Conservation (phyloP, 2,329 filamentous ascomycete genomes). For the Aspergillus aculeatinus region DNA sequence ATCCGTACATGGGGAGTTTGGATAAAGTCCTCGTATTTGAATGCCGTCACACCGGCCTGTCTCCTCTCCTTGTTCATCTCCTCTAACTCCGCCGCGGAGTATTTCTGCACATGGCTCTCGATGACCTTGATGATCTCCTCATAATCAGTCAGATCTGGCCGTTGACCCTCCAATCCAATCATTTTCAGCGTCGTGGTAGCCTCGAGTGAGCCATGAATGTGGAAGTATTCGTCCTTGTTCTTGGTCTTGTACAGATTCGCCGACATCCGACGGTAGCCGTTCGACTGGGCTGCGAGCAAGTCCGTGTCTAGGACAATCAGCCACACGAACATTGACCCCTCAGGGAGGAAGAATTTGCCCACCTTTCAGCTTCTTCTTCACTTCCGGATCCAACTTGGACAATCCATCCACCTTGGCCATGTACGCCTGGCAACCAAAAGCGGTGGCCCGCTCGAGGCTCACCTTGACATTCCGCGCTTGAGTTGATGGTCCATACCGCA, state of each 20-base stretch:
- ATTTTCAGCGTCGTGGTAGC: constrained; percentile 68
- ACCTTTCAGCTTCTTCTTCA: constrained; percentile 42
- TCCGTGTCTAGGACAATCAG: constrained; percentile 62
- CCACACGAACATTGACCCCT: not conserved
- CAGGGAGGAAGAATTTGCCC: not conserved
- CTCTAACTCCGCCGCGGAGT: constrained; percentile 58
- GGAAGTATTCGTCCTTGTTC: constrained; percentile 66
- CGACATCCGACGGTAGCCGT: constrained; percentile 68
- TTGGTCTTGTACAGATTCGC: constrained; percentile 71
- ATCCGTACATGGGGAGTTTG: constrained; percentile 54
- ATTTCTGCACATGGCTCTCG: constrained; percentile 58
- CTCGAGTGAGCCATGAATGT: constrained; percentile 73
- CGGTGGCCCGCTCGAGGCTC: constrained; percentile 40
- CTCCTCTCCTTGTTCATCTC: constrained; percentile 54
- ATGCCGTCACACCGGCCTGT: constrained; percentile 61
- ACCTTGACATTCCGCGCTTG: constrained; percentile 40
- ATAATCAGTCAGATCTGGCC: constrained; percentile 62
- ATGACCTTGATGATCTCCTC: constrained; percentile 59
- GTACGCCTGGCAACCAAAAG: constrained; percentile 43
- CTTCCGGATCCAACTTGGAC: constrained; percentile 38
- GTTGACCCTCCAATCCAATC: constrained; percentile 64
- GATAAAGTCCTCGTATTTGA: constrained; percentile 61
- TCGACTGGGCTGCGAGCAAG: constrained; percentile 67
- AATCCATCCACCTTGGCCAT: constrained; percentile 43
- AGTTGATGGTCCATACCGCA: constrained; percentile 48